Percentiles rank a stretch among this genome's conserved stretches.
Evolutionary conservation across 106 monocot genomes (phyloP).

Genomic region (Allium cepa): DNA sequence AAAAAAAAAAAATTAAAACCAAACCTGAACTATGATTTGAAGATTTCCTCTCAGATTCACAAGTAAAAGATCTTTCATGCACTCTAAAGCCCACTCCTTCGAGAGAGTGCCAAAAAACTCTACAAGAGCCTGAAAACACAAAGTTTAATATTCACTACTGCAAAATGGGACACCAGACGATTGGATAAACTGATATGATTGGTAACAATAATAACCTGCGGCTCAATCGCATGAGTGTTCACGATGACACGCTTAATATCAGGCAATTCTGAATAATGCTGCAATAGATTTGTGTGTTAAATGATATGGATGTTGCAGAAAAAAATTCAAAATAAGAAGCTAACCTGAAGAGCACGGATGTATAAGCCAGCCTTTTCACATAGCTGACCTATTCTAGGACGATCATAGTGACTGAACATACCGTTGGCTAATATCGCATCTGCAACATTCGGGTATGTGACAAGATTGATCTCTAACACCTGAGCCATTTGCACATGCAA

Average conservation of each 20-base stretch:
- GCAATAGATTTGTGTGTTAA: slow-evolving; percentile 16
- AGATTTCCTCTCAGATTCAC: slow-evolving; percentile 98
- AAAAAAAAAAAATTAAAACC: background rate
- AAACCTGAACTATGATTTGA: slow-evolving; percentile 94
- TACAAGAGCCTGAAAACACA: slow-evolving; percentile 60
- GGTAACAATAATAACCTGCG: slow-evolving; percentile 61
- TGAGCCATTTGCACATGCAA: slow-evolving; percentile 10
- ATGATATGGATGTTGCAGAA: background rate
- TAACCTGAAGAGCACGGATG: slow-evolving; percentile 92
- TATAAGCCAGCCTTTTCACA: slow-evolving; percentile 97
- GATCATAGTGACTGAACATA: slow-evolving; percentile 98
- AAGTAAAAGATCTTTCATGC: slow-evolving; percentile 96
- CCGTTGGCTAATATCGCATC: slow-evolving; percentile 99
- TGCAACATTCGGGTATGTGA: slow-evolving; percentile 98
- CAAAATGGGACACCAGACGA: too few species aligned
- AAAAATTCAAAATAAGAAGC: background rate
- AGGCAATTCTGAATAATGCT: slow-evolving; percentile 92
- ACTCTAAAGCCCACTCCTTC: slow-evolving; percentile 93
- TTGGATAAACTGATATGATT: too few species aligned
- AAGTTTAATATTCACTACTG: background rate
- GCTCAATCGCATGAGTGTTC: slow-evolving; percentile 97
- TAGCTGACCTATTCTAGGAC: slow-evolving; percentile 92
- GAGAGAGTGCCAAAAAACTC: slow-evolving; percentile 99
- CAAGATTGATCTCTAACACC: slow-evolving; percentile 98
- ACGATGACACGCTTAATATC: slow-evolving; percentile 99